Evolutionary conservation across 305 asterid genomes (phyloP).

Genomic region (Fraxinus xanthoxyloides): DNA sequence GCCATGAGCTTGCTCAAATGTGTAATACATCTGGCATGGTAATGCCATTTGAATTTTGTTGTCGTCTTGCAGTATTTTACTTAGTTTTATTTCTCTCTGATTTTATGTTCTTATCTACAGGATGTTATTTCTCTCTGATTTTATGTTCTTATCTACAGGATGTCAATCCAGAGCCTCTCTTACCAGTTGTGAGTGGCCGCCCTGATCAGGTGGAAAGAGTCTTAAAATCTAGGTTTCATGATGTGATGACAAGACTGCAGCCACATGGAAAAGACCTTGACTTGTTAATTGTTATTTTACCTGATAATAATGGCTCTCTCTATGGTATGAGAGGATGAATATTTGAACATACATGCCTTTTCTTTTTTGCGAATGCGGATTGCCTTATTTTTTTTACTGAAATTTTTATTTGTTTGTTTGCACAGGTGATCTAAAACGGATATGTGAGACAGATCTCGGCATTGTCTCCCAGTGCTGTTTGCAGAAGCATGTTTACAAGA

Average conservation of each 20-base stretch:
- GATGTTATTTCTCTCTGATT: conserved; percentile 28
- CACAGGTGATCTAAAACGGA: conserved; percentile 83
- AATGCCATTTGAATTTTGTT: not conserved
- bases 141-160: conserved; percentile 36
- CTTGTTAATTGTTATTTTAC: conserved; percentile 77
- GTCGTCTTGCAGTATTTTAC: not conserved
- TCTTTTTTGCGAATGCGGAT: not conserved
- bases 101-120: conserved; percentile 38
- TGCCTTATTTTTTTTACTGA: not conserved
- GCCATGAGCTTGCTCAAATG: conserved; percentile 84
- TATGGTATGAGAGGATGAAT: conserved; percentile 58
- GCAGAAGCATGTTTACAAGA: conserved; percentile 75
- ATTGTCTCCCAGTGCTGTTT: conserved; percentile 94
- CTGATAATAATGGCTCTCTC: conserved; percentile 90
- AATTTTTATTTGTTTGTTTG: not conserved
- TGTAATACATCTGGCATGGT: conserved; percentile 94
- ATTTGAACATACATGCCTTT: not conserved
- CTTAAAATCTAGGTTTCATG: conserved; percentile 71
- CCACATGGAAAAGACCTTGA: conserved; percentile 74
- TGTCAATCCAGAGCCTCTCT: conserved; percentile 69
- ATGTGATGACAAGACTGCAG: conserved; percentile 59
- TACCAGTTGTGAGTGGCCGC: conserved; percentile 65
- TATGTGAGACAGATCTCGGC: conserved; percentile 95
- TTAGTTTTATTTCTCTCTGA: not conserved
- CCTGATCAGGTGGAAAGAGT: conserved; percentile 84